These are phyloP conservation scores for Globisporangium cystogenes DNA, from an alignment of 352 stramenopile genomes.

Conservation along the genomic window DNA sequence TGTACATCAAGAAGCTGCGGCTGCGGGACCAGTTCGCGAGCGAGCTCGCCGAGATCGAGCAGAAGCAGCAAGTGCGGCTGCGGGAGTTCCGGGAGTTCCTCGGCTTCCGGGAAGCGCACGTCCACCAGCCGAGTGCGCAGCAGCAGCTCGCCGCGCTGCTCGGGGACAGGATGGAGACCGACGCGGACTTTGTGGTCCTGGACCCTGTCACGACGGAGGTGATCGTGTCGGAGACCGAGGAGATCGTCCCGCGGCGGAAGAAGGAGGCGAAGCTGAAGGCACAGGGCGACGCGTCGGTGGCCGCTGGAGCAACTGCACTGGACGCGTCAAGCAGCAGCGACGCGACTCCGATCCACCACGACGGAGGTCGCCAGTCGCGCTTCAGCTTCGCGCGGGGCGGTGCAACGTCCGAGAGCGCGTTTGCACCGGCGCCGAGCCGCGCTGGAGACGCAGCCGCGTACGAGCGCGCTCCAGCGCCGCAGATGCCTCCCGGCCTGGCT, in stretches of 20 bases:
- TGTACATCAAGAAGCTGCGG: constrained; percentile 80
- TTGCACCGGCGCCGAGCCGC: neutral
- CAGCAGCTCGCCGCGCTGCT: constrained; percentile 34
- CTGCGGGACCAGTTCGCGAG: constrained; percentile 49
- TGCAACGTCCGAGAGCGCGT: neutral
- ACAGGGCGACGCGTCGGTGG: neutral
- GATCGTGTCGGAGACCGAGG: constrained; percentile 49
- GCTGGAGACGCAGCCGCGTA: neutral
- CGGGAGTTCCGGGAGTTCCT: constrained; percentile 62
- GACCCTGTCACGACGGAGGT: constrained; percentile 44
- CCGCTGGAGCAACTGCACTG: constrained; percentile 1
- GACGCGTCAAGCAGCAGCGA: constrained; percentile 1
- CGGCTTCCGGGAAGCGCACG: constrained; percentile 38
- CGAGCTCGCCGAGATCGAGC: constrained; percentile 59
- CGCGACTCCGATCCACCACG: constrained; percentile 1
- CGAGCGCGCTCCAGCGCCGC: neutral
- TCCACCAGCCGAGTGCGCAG: constrained; percentile 34
- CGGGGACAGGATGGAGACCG: constrained; percentile 17
- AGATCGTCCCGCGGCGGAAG: constrained; percentile 41
- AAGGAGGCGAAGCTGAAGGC: constrained; percentile 10
- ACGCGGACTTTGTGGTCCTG: constrained; percentile 48
- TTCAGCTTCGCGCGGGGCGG: constrained; percentile 49
- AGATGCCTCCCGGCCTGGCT: constrained; percentile 22
- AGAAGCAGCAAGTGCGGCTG: constrained; percentile 37
- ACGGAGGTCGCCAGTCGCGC: constrained; percentile 25